Evolutionary conservation across 2,329 filamentous ascomycete species (phyloP).

Genomic region (Amesomyces nigricolor): DNA sequence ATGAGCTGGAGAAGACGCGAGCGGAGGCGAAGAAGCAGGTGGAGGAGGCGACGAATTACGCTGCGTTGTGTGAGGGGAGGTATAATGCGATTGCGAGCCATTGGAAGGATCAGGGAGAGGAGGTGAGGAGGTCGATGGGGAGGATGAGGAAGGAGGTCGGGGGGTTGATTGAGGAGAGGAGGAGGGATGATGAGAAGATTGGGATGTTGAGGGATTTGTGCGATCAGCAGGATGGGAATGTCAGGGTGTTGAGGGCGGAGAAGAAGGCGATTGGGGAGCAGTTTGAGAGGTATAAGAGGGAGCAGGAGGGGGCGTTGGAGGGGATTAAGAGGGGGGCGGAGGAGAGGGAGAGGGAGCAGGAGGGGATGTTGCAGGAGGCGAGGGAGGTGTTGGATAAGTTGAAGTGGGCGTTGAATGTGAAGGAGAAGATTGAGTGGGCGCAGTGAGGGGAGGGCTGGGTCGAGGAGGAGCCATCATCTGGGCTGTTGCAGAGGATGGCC

Average conservation of each 20-base stretch:
- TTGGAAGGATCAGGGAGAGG: slow-evolving; percentile 60
- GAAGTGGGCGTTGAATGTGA: slow-evolving; percentile 66
- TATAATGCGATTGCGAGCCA: slow-evolving; percentile 62
- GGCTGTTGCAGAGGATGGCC: no score
- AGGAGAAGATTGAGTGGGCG: slow-evolving; percentile 53
- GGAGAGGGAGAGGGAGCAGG: slow-evolving; percentile 56
- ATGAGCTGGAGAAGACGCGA: slow-evolving; percentile 57
- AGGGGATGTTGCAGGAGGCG: slow-evolving; percentile 52
- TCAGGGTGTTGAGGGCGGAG: slow-evolving; percentile 53
- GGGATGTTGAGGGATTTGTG: slow-evolving; percentile 60
- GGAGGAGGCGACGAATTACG: slow-evolving; percentile 59
- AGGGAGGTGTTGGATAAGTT: slow-evolving; percentile 60
- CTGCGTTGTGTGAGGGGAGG: slow-evolving; percentile 62
- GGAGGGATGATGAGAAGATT: slow-evolving; percentile 57
- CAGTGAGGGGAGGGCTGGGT: slow-evolving; percentile 34
- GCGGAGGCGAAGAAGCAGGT: slow-evolving; percentile 57
- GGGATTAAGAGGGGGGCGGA: slow-evolving; percentile 54
- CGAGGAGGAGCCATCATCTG: no score
- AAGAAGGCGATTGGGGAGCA: slow-evolving; percentile 55
- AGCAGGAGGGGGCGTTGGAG: slow-evolving; percentile 56
- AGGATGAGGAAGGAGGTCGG: slow-evolving; percentile 50
- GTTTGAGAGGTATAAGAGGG: slow-evolving; percentile 59
- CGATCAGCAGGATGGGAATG: slow-evolving; percentile 67
- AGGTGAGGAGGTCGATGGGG: slow-evolving; percentile 48
- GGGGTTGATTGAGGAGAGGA: slow-evolving; percentile 50